phyloP scores from a whole-genome alignment of 2,329 filamentous ascomycete genomes.

The Ophiostoma sp. region DNA sequence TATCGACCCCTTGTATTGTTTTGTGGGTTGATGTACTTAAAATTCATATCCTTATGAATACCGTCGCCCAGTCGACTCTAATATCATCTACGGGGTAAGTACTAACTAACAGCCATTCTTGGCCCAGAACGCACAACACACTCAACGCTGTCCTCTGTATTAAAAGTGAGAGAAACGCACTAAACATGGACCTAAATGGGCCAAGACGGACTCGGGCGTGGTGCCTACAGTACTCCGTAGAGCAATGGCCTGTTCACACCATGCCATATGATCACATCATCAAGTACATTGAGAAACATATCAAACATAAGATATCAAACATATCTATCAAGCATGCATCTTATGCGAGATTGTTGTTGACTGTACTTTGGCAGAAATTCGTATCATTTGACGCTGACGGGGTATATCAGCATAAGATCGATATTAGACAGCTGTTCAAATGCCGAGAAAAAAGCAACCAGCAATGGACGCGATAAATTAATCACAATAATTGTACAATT shows the following conservation, averaged over 20 bases:
- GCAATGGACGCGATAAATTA: not conserved
- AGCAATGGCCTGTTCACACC: not conserved
- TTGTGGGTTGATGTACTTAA: no score
- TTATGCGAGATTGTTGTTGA: not conserved
- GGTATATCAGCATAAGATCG: no score
- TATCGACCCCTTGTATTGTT: no score
- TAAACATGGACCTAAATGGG: not conserved
- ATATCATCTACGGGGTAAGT: no score
- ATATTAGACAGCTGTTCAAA: not conserved
- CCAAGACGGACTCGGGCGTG: not conserved
- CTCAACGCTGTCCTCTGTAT: not conserved
- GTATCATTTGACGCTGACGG: not conserved
- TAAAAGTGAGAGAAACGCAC: not conserved
- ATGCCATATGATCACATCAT: not conserved
- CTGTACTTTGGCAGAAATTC: no score
- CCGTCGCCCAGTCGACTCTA: no score
- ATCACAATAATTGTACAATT: not conserved
- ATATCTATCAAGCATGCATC: no score
- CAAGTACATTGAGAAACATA: no score
- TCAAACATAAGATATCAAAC: no score
- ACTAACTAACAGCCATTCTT: not conserved
- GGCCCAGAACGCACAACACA: not conserved
- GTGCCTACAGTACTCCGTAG: not conserved
- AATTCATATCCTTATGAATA: no score
- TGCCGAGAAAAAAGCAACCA: not conserved